Evolutionary conservation across 2,329 filamentous ascomycete species (phyloP).

Genomic region (Pseudogymnoascus sp.): DNA sequence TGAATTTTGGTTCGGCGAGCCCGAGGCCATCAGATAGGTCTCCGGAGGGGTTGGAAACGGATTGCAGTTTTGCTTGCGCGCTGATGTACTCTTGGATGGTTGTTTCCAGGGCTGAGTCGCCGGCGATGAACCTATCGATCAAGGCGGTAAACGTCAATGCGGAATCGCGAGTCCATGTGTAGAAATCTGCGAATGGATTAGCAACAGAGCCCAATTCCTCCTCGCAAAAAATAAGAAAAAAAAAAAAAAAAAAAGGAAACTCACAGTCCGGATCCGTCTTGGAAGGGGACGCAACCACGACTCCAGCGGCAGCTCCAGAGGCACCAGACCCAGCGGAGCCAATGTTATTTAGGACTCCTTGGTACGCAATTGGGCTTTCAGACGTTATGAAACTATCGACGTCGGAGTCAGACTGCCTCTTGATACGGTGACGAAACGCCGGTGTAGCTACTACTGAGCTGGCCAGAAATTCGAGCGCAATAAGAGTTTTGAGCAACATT

Average conservation of each 20-base stretch:
- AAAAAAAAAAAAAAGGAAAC: background rate
- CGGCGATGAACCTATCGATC: conserved; percentile 50
- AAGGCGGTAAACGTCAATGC: conserved; percentile 63
- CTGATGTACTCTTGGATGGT: conserved; percentile 61
- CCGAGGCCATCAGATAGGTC: conserved; percentile 37
- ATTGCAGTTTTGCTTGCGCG: conserved; percentile 52
- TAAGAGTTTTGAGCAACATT: background rate
- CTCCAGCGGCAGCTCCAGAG: conserved; percentile 31
- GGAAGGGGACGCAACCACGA: conserved; percentile 52
- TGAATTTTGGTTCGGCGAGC: conserved; percentile 67
- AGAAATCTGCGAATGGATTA: conserved; percentile 50
- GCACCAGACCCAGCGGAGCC: background rate
- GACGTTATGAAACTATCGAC: background rate
- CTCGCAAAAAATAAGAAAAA: background rate
- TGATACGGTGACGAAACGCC: background rate
- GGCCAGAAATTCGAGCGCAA: conserved; percentile 6
- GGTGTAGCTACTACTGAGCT: background rate
- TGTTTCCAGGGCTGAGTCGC: conserved; percentile 43
- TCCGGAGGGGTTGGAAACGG: conserved; percentile 49
- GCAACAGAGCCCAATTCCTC: background rate
- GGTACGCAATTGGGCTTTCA: background rate
- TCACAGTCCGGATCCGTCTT: conserved; percentile 48
- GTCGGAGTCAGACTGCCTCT: background rate
- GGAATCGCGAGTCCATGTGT: conserved; percentile 71
- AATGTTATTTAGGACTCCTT: conserved; percentile 2